Evolutionary conservation across 768 basidiomycete genomes (phyloP).

Genomic region (Auriscalpium vulgare): DNA sequence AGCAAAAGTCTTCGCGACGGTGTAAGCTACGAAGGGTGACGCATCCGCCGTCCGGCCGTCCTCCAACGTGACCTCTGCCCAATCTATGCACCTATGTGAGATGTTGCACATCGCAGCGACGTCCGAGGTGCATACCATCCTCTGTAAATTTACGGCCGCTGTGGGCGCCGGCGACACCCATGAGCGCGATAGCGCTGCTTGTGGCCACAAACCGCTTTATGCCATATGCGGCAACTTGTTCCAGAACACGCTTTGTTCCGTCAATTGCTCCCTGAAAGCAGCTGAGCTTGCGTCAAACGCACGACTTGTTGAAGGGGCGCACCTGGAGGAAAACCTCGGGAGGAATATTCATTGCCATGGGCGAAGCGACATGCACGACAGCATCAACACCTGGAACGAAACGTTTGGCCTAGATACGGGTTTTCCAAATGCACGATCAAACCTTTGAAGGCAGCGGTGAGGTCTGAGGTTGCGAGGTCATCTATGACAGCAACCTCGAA

Average conservation of each 20-base stretch:
- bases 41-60: conserved; percentile 24
- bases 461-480: conserved; percentile 17
- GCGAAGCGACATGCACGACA: conserved; percentile 12
- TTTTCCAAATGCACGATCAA: not conserved
- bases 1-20: conserved; percentile 28
- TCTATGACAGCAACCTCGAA: conserved; percentile 14
- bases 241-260: conserved; percentile 11
- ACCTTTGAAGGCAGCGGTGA: conserved; percentile 16
- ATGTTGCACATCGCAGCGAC: too few species aligned
- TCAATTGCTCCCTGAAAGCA: conserved; percentile 3
- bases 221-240: not conserved
- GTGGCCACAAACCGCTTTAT: conserved; percentile 10
- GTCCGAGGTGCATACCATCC: not conserved
- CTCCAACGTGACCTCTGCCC: conserved; percentile 27
- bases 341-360: not conserved
- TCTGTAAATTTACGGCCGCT: not conserved
- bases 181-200: conserved; percentile 3
- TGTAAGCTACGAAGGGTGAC: conserved; percentile 24
- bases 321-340: conserved; percentile 12
- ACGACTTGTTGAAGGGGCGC: not conserved
- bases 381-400: conserved; percentile 5
- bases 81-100: not conserved
- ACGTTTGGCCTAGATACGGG: not conserved
- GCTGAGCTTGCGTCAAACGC: not conserved
- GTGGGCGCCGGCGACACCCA: not conserved